Base-by-base conservation (phyloP, 2,329 filamentous ascomycete species). In the Aureobasidium sp. region DNA sequence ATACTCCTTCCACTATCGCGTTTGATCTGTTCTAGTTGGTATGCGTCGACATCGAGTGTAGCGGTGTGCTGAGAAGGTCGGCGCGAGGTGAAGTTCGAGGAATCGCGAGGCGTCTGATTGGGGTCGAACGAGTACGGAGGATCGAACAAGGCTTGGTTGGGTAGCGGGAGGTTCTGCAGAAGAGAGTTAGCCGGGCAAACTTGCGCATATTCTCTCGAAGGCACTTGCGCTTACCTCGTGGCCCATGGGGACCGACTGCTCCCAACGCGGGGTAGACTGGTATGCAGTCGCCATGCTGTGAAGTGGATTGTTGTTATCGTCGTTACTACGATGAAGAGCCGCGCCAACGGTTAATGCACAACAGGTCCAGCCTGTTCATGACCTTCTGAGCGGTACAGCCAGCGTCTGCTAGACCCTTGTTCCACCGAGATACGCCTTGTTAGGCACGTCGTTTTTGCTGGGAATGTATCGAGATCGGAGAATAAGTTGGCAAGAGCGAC, bases 361-460 rank as follows among this genome's bases (percentile, higher is more conserved):
- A 52, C 59, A 52, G 59, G 48, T 52, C 59, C 59, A 61, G 59
- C 59, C 59, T 37, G 37, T 61, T 48, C 45, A 61, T 59, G 42
- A 48, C 56, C 53, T 45, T 57, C 39, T 17, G 29, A 36, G 29
- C 52, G n/a, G 52, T 45, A 34, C 41, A 45, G 29, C 53, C 53
- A 45, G 53, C 14, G 53, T 34, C 53, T 57, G 53, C 39, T 57
- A 9, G 7, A 22, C 36, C 27, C 49, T 27, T 53, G 29, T 57
- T 42, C 20, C 55, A 58, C 42, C 42, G 5, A 29, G 15, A 15
- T 48, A 39, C n/a, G 42, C 20, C 55, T 58, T 48, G n/a, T 44
- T 14, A 12, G 41, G 25, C 39, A 29, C 39, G 53, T 45, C 39
- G 39, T 22, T 34, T 45, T 1, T n/a, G 29, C 15, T 39, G 27